Conservation (phyloP, 805 yeast species). For the Yamadazyma scolyti region DNA sequence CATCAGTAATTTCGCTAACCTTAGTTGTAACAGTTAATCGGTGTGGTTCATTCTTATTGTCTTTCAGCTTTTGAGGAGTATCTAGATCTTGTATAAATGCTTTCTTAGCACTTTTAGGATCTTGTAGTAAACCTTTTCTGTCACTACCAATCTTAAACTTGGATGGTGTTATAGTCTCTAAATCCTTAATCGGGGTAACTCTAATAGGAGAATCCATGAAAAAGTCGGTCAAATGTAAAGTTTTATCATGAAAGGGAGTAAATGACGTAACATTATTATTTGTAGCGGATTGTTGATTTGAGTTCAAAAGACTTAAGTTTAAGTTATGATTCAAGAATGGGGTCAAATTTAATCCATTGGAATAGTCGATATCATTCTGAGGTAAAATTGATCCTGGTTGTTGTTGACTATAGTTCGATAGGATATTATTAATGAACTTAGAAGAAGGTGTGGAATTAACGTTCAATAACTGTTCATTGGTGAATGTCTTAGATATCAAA, state of each 20-base stretch:
- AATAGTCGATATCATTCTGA: slow-evolving; percentile 20
- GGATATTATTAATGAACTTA: slow-evolving; percentile 16
- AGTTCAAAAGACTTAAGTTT: slow-evolving; percentile 17
- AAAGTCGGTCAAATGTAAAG: slow-evolving; percentile 38
- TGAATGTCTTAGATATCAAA: slow-evolving; percentile 33
- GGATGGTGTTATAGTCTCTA: slow-evolving; percentile 40
- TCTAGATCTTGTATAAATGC: slow-evolving; percentile 34
- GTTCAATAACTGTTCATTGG: slow-evolving; percentile 29
- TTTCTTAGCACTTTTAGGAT: slow-evolving; percentile 28
- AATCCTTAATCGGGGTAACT: slow-evolving; percentile 27
- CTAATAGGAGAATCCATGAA: slow-evolving; percentile 43
- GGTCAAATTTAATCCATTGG: slow-evolving; percentile 36
- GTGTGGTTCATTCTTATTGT: too few relatives aligned
- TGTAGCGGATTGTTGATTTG: slow-evolving; percentile 2
- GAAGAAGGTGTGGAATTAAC: slow-evolving; percentile 36
- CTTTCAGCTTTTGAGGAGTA: slow-evolving; percentile 36
- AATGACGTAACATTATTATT: slow-evolving; percentile 8
- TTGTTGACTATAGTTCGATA: slow-evolving; percentile 9
- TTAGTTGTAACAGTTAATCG: slow-evolving; percentile 20
- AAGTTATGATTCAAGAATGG: slow-evolving; percentile 37
- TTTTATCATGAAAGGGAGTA: slow-evolving; percentile 43
- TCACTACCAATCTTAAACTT: slow-evolving; percentile 25
- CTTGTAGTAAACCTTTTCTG: slow-evolving; percentile 18
- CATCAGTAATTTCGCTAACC: slow-evolving; percentile 12
- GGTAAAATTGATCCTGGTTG: slow-evolving; percentile 14